Percentiles rank a stretch among this genome's conserved stretches.
Evolutionary conservation across 306 rosid species (phyloP).

Genomic region (Abrus precatorius): DNA sequence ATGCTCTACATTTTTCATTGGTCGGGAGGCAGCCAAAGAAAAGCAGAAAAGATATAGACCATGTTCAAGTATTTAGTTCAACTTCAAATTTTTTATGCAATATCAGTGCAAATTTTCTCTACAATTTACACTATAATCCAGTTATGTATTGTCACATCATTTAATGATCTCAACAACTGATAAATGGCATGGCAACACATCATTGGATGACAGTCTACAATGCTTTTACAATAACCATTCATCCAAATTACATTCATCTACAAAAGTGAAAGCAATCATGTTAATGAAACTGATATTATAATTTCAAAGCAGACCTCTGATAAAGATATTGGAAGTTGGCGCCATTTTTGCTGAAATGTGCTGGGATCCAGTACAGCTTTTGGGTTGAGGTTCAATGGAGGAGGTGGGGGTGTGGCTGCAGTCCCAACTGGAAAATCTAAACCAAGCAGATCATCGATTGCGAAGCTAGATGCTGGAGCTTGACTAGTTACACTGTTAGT

Average conservation of each 20-base stretch:
- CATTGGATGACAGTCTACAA: not conserved
- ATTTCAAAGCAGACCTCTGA: constrained; percentile 74
- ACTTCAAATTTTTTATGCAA: not conserved
- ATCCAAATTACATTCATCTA: not conserved
- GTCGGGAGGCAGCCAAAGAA: not conserved
- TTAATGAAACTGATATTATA: constrained; percentile 35
- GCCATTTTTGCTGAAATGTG: constrained; percentile 98
- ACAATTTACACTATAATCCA: not conserved
- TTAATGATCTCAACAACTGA: not conserved
- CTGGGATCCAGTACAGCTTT: constrained; percentile 90
- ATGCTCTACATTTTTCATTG: not conserved
- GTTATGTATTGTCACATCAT: not conserved
- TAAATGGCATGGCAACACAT: not conserved
- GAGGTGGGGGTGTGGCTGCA: constrained; percentile 71
- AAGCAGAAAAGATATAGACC: not conserved
- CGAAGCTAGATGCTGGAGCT: constrained; percentile 70
- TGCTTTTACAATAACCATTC: not conserved
- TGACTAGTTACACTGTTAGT: constrained; percentile 54
- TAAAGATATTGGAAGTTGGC: constrained; percentile 84
- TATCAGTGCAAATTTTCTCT: not conserved
- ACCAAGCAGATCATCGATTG: constrained; percentile 92
- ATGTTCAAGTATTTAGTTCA: constrained; percentile 22
- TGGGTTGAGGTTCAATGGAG: constrained; percentile 80
- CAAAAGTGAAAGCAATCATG: constrained; percentile 24
- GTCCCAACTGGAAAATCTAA: constrained; percentile 66